Evolutionary conservation across 73 alveolate species (phyloP).

Genomic region (Tetrahymena thermophila): DNA sequence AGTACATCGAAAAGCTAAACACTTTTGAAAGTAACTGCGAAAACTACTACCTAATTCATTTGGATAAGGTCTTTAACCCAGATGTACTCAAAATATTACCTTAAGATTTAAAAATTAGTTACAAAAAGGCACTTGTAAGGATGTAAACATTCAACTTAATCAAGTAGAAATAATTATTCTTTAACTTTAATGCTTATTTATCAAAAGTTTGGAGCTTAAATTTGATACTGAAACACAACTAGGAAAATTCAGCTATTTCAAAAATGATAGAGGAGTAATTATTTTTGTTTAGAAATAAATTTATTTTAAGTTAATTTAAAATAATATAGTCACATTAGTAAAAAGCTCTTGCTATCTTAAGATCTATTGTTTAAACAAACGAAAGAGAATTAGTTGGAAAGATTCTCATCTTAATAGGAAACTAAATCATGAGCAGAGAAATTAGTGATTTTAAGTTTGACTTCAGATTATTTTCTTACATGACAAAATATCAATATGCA

Average conservation of each 20-base stretch:
- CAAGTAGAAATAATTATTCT: not conserved
- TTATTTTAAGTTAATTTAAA: not conserved
- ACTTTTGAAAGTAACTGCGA: not conserved
- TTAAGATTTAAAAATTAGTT: not conserved
- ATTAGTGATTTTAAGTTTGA: not conserved
- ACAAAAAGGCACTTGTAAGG: not conserved
- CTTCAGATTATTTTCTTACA: not conserved
- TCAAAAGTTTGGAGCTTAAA: not conserved
- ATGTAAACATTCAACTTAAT: not conserved
- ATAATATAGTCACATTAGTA: not conserved
- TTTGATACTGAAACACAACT: not conserved
- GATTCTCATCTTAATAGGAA: not conserved
- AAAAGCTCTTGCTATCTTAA: not conserved
- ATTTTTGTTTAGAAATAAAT: not conserved
- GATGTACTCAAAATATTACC: not conserved
- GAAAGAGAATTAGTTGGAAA: not conserved
- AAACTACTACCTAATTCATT: not conserved
- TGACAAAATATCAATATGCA: not conserved
- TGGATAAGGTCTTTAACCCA: not conserved
- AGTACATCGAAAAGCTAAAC: not conserved
- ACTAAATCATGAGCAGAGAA: not conserved
- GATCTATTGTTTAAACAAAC: not conserved
- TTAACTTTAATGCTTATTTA: not conserved
- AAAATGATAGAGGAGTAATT: not conserved
- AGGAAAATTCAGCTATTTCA: not conserved